phyloP scores from a whole-genome alignment of 1,139 yeast species.

The Pichia cactophila region DNA sequence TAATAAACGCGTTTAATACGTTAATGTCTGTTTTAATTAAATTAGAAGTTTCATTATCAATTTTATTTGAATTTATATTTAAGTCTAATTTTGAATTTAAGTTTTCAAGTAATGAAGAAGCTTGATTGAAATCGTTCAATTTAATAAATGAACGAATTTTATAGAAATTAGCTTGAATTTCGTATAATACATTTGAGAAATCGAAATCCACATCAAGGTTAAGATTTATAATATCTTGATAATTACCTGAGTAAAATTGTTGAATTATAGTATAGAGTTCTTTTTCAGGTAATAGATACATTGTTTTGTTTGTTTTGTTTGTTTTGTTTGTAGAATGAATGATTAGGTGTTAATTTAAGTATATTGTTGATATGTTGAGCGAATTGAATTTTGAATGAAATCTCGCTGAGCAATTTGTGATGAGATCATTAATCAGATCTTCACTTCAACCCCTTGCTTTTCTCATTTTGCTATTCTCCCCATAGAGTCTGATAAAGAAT shows the following conservation, averaged over 20 bases:
- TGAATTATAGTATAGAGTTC: conserved; percentile 20
- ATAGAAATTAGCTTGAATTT: conserved; percentile 16
- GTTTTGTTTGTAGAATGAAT: no score
- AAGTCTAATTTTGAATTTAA: background rate
- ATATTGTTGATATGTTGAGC: no score
- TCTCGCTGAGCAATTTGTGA: no score
- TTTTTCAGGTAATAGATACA: conserved; percentile 19
- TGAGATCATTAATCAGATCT: no score
- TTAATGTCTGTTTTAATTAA: conserved; percentile 10
- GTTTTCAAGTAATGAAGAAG: background rate
- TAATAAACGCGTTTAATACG: conserved; percentile 6
- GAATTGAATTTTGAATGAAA: no score
- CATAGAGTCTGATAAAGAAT: no score
- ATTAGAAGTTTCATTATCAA: conserved; percentile 11
- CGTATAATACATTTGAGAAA: conserved; percentile 16
- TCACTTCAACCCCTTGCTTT: no score
- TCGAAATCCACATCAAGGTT: conserved; percentile 18
- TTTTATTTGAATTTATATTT: conserved; percentile 1
- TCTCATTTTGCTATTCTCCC: no score
- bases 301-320: background rate
- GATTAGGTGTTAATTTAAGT: no score
- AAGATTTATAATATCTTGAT: conserved; percentile 11
- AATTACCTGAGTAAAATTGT: conserved; percentile 17
- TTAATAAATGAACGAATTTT: conserved; percentile 14
- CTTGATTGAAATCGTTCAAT: conserved; percentile 6